Percentiles rank a stretch among this genome's conserved stretches.
phyloP scores from a whole-genome alignment of 2,329 filamentous ascomycete genomes.

The Elsinoe australis region DNA sequence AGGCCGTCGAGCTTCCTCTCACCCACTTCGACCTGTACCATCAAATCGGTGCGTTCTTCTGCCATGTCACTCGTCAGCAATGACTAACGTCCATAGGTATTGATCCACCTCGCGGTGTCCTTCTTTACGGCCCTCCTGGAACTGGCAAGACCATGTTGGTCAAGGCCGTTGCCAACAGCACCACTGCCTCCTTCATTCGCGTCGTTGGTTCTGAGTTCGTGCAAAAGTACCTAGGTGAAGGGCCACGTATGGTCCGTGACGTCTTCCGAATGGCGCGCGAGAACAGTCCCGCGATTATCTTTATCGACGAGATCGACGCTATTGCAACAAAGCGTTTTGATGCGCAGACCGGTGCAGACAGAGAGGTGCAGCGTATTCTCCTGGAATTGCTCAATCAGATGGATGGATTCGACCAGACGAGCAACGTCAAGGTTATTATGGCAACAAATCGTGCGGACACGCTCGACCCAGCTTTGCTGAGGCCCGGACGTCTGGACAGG shows the following conservation, averaged over 20 bases:
- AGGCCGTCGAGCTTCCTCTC: slow-evolving; percentile 91
- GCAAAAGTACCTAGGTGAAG: slow-evolving; percentile 96
- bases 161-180: slow-evolving; percentile 97
- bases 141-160: slow-evolving; percentile 97
- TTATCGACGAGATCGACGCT: slow-evolving; percentile 98
- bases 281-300: slow-evolving; percentile 97
- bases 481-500: slow-evolving; percentile 88
- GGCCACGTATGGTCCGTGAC: slow-evolving; percentile 96
- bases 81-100: slow-evolving; percentile 54
- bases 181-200: slow-evolving; percentile 95
- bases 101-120: slow-evolving; percentile 89
- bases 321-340: slow-evolving; percentile 99
- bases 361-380: slow-evolving; percentile 96
- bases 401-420: slow-evolving; percentile 98
- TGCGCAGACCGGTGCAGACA: slow-evolving; percentile 92
- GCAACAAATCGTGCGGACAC: slow-evolving; percentile 98
- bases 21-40: slow-evolving; percentile 98
- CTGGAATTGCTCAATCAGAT: slow-evolving; percentile 98
- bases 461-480: slow-evolving; percentile 85
- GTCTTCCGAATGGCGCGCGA: slow-evolving; percentile 98
- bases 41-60: slow-evolving; percentile 56
- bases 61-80: neutral
- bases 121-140: slow-evolving; percentile 91
- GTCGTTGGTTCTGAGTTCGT: slow-evolving; percentile 98
- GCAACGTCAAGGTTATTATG: slow-evolving; percentile 99